phyloP scores from a whole-genome alignment of 345 rosid genomes.

The Ceriops decandra region DNA sequence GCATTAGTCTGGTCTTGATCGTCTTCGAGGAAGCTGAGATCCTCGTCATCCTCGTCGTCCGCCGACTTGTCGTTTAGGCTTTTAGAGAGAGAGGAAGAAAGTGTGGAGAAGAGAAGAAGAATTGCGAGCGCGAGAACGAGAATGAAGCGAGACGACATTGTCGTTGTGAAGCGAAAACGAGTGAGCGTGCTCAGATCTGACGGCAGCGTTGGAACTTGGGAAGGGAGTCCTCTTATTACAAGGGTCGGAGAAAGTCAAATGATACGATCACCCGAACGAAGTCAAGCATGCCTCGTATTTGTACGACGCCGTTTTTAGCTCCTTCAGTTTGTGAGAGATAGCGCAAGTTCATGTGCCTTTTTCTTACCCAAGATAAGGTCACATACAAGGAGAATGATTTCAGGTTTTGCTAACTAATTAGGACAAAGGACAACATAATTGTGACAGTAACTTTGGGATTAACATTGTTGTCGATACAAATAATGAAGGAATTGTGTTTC shows the following conservation, averaged over 20 bases:
- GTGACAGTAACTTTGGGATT: too few relatives aligned
- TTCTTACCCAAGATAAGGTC: not conserved
- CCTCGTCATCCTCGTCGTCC: conserved; percentile 49
- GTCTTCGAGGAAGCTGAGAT: conserved; percentile 85
- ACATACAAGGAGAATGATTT: not conserved
- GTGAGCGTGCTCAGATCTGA: conserved; percentile 9
- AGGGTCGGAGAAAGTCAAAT: too few relatives aligned
- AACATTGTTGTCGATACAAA: too few relatives aligned
- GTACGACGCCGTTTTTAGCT: too few relatives aligned
- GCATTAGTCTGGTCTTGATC: conserved; percentile 26
- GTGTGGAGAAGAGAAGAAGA: conserved; percentile 47
- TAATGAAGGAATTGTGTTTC: too few relatives aligned
- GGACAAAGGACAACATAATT: too few relatives aligned
- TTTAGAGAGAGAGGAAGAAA: conserved; percentile 44
- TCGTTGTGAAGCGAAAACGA: conserved; percentile 3
- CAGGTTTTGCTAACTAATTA: not conserved
- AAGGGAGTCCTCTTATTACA: too few relatives aligned
- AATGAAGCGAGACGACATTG: conserved; percentile 25
- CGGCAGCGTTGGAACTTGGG: too few relatives aligned
- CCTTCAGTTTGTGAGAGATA: too few relatives aligned
- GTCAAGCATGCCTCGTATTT: too few relatives aligned
- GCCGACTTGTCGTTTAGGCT: conserved; percentile 3
- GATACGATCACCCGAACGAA: too few relatives aligned
- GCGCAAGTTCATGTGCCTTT: not conserved
- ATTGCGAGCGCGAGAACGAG: conserved; percentile 34